These are phyloP conservation scores for Tanacetum coccineum DNA, from an alignment of 129 eudicot genomes.

Conservation along the genomic window DNA sequence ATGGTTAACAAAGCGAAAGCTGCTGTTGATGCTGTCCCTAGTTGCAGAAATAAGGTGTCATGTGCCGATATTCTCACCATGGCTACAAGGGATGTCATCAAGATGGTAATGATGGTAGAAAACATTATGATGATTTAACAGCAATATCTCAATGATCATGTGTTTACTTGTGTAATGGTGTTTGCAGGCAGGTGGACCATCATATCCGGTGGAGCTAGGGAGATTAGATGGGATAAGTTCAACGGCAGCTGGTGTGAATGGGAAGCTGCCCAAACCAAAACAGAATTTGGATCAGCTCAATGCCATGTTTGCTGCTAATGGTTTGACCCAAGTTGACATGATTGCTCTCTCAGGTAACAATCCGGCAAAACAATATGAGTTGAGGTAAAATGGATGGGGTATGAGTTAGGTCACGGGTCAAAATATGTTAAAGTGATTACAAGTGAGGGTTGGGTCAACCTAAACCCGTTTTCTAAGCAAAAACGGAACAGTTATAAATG, in stretches of 20 bases:
- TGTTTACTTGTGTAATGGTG: not conserved
- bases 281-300: conserved; percentile 66
- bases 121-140: not conserved
- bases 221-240: conserved; percentile 75
- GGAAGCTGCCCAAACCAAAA: conserved; percentile 62
- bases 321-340: conserved; percentile 70
- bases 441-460: not conserved
- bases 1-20: conserved; percentile 69
- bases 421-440: too few species aligned
- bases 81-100: conserved; percentile 83
- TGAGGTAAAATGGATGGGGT: not conserved
- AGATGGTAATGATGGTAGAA: conserved; percentile 26
- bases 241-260: conserved; percentile 54
- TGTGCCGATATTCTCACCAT: conserved; percentile 91
- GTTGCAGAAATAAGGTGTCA: conserved; percentile 68
- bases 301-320: conserved; percentile 55
- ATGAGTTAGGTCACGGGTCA: too few species aligned
- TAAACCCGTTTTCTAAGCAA: too few species aligned
- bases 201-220: conserved; percentile 75
- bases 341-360: conserved; percentile 84
- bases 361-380: not conserved
- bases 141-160: not conserved
- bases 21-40: conserved; percentile 57
- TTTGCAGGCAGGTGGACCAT: conserved; percentile 76
- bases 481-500: too few species aligned